phyloP scores from a whole-genome alignment of 352 stramenopile genomes.

The Aphanomyces cochlioides region DNA sequence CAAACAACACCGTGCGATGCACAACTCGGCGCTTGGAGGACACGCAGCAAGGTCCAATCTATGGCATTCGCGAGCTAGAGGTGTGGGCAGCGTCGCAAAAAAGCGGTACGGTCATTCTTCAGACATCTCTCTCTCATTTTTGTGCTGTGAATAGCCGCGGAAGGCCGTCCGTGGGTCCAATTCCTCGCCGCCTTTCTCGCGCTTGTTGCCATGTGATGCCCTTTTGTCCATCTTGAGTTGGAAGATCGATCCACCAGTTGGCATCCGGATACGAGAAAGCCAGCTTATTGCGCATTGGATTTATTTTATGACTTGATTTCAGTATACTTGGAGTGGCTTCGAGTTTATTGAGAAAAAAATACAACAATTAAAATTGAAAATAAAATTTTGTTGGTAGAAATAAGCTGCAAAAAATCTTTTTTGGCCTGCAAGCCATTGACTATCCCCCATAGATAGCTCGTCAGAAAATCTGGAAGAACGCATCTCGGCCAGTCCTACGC shows the following conservation, averaged over 20 bases:
- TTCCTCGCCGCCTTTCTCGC: not conserved
- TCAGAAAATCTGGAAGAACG: constrained; percentile 17
- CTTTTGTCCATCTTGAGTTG: not conserved
- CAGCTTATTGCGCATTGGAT: not conserved
- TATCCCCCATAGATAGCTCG: not conserved
- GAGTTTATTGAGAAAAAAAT: not conserved
- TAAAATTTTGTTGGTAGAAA: constrained; percentile 8
- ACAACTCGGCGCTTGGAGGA: constrained; percentile 26
- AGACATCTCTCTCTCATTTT: not conserved
- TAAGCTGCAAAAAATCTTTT: not conserved
- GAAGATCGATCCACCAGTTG: not conserved
- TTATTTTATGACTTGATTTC: not conserved
- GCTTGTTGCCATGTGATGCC: not conserved
- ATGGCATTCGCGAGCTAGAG: constrained; percentile 76
- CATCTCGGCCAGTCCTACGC: constrained; percentile 1
- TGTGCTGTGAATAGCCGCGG: not conserved
- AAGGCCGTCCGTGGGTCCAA: too few species aligned
- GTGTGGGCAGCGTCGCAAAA: constrained; percentile 47
- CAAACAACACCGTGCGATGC: constrained; percentile 41
- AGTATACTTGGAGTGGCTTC: not conserved
- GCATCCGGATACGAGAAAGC: constrained; percentile 2
- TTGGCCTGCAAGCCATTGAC: not conserved
- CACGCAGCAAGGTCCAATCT: constrained; percentile 39
- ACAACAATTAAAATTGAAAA: not conserved
- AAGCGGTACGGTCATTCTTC: not conserved